A percentile compares a stretch with the other conserved stretches of the same genome.
Evolutionary conservation across 1,139 yeast species (phyloP).

Genomic region (Neolecta irregularis): DNA sequence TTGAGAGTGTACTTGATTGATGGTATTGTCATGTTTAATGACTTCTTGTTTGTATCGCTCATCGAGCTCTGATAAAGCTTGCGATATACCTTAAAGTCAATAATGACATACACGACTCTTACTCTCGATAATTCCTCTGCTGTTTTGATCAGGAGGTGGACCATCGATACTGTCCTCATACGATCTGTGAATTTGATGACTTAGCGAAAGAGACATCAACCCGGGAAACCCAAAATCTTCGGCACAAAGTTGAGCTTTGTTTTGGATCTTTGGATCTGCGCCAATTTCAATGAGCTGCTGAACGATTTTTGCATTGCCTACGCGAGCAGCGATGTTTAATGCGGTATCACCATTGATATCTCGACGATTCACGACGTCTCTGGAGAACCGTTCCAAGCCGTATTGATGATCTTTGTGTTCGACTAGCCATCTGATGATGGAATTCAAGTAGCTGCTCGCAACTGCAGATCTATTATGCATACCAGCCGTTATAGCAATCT

Average conservation of each 20-base stretch:
- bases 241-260: slow-evolving; percentile 75
- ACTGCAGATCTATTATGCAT: slow-evolving; percentile 55
- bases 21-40: slow-evolving; percentile 30
- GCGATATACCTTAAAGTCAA: slow-evolving; percentile 18
- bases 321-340: slow-evolving; percentile 80
- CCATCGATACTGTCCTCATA: too few species aligned
- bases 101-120: slow-evolving; percentile 3
- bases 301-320: slow-evolving; percentile 68
- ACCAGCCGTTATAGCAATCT: slow-evolving; percentile 67
- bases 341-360: slow-evolving; percentile 78
- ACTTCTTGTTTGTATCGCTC: slow-evolving; percentile 37
- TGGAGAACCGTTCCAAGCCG: slow-evolving; percentile 44
- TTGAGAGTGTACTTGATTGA: slow-evolving; percentile 33
- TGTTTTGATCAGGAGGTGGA: slow-evolving; percentile 21
- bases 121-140: slow-evolving; percentile 29
- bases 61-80: slow-evolving; percentile 21
- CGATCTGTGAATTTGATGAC: not conserved
- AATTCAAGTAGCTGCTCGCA: slow-evolving; percentile 58
- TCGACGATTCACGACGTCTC: slow-evolving; percentile 54
- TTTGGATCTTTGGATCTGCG: slow-evolving; percentile 65
- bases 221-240: slow-evolving; percentile 54
- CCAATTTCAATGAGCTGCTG: slow-evolving; percentile 70
- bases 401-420: slow-evolving; percentile 30
- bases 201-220: slow-evolving; percentile 4
- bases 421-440: slow-evolving; percentile 69